A percentile compares a stretch with the other conserved stretches of the same genome.
Conservation (phyloP, 1,284 basidiomycete species). For the Gomphus sp. region DNA sequence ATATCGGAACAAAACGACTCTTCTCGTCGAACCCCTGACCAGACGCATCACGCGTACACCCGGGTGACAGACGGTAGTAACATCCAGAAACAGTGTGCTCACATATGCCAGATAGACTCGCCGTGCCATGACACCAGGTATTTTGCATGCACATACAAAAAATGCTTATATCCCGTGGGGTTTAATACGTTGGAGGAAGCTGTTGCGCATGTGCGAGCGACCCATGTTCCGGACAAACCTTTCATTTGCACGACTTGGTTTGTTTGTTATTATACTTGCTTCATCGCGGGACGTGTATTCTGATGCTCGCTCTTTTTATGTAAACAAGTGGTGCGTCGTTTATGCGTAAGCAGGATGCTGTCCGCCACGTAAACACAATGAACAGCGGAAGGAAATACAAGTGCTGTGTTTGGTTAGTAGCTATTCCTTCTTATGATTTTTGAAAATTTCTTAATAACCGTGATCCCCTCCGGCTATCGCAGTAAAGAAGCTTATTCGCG, state of each 20-base stretch:
- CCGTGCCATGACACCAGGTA: background rate
- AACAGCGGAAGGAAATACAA: constrained; percentile 6
- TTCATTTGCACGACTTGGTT: background rate
- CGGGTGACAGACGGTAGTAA: background rate
- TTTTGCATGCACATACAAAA: background rate
- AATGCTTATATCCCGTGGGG: background rate
- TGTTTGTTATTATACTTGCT: background rate
- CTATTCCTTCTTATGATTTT: background rate
- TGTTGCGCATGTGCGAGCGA: background rate
- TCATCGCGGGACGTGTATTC: background rate
- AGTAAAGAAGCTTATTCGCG: background rate
- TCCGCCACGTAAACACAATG: constrained; percentile 4
- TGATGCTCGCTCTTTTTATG: background rate
- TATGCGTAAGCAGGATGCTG: constrained; percentile 8
- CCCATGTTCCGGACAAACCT: background rate
- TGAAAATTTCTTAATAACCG: no score
- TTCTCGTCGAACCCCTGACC: background rate
- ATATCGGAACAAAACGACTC: background rate
- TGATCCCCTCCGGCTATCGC: background rate
- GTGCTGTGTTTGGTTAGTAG: constrained; percentile 7
- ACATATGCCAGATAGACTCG: background rate
- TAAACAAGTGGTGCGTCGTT: constrained; percentile 1
- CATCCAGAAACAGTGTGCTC: background rate
- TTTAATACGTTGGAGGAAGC: background rate
- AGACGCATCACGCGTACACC: background rate